Conservation (phyloP, 2,329 filamentous ascomycete genomes). For the Malbranchea zuffiana region DNA sequence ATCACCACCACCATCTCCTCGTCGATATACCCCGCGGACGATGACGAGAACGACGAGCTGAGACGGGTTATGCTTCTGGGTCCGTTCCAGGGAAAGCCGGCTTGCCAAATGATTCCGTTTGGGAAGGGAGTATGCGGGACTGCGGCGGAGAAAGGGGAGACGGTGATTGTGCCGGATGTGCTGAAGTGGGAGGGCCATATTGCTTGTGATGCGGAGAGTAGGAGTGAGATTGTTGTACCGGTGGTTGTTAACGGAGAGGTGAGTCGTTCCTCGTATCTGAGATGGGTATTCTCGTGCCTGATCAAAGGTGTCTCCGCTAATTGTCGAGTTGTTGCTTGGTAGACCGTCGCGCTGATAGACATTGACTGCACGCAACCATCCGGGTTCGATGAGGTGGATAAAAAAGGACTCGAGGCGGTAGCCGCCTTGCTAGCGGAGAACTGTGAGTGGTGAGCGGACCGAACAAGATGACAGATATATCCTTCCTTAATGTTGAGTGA, state of each 20-base stretch:
- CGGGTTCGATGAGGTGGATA: slow-evolving; percentile 38
- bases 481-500: no score
- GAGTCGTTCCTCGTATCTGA: slow-evolving; percentile 11
- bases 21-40: slow-evolving; percentile 9
- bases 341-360: slow-evolving; percentile 41
- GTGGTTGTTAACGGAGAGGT: slow-evolving; percentile 33
- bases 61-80: slow-evolving; percentile 32
- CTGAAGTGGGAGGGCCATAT: slow-evolving; percentile 38
- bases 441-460: slow-evolving; percentile 32
- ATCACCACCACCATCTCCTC: slow-evolving; percentile 9
- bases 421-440: slow-evolving; percentile 30
- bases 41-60: slow-evolving; percentile 11
- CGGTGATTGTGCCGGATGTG: slow-evolving; percentile 36
- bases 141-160: slow-evolving; percentile 31
- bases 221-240: slow-evolving; percentile 42
- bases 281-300: not conserved
- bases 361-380: slow-evolving; percentile 35
- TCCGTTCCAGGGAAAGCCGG: slow-evolving; percentile 40
- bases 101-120: slow-evolving; percentile 38
- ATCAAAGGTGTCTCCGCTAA: slow-evolving; percentile 4
- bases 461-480: not conserved
- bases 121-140: slow-evolving; percentile 39
- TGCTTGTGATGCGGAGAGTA: slow-evolving; percentile 39
- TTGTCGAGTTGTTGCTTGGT: not conserved
- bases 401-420: slow-evolving; percentile 33